phyloP scores from a whole-genome alignment of 2,329 filamentous ascomycete genomes.

The Stemphylium vesicarium region DNA sequence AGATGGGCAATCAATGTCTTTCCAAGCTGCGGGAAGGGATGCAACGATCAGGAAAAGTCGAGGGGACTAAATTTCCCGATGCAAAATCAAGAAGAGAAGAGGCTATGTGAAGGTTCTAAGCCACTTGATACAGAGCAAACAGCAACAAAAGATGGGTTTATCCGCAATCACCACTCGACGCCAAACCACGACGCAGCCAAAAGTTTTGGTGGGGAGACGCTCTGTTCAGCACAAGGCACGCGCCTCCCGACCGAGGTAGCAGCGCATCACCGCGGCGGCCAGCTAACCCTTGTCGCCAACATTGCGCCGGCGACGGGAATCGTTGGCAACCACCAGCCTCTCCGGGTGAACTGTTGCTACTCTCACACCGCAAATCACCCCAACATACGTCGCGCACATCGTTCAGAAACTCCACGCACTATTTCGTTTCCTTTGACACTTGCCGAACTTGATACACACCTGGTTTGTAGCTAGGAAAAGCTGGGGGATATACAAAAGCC shows the following conservation, averaged over 20 bases:
- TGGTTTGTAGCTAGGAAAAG: no score
- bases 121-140: background rate
- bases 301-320: background rate
- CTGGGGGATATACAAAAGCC: no score
- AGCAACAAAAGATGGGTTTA: background rate
- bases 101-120: no score
- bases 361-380: background rate
- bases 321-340: conserved; percentile 2
- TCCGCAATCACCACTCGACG: background rate
- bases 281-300: background rate
- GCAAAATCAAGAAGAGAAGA: no score
- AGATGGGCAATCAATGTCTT: no score
- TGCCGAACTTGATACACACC: background rate
- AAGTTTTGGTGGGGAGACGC: conserved; percentile 37
- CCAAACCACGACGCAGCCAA: conserved; percentile 9
- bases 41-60: no score
- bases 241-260: conserved; percentile 24
- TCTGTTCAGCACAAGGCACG: conserved; percentile 24
- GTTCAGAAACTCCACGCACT: background rate
- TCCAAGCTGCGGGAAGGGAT: background rate
- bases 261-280: conserved; percentile 25
- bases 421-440: background rate
- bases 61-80: no score
- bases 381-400: no score
- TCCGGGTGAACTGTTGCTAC: background rate